Conservation (phyloP, 139 green algal species). For the Spirogloea muscicola region DNA sequence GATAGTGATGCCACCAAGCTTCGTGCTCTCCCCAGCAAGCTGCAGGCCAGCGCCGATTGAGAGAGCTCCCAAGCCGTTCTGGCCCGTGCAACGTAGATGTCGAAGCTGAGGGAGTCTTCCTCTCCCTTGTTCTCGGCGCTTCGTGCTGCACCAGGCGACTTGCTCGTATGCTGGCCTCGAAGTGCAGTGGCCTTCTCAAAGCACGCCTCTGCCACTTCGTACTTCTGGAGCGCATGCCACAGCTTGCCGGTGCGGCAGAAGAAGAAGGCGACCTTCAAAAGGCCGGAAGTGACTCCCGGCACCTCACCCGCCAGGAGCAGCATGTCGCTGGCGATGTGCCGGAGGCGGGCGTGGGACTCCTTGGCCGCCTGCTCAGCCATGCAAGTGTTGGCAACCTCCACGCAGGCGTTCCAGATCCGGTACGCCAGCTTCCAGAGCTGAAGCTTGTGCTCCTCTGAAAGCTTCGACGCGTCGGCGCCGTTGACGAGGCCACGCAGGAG, state of each 20-base stretch:
- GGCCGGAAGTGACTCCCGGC: constrained; percentile 3
- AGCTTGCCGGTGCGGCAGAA: constrained; percentile 12
- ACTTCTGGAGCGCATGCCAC: constrained; percentile 20
- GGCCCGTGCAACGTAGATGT: constrained; percentile 15
- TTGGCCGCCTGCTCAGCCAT: not conserved
- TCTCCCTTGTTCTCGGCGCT: constrained; percentile 6
- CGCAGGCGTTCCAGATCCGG: constrained; percentile 30
- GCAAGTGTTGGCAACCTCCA: constrained; percentile 19
- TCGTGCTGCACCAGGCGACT: not conserved
- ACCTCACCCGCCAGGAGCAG: constrained; percentile 7
- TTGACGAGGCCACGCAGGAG: too few species aligned
- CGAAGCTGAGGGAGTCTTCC: constrained; percentile 3
- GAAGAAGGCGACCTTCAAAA: constrained; percentile 30
- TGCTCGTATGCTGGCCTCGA: too few species aligned
- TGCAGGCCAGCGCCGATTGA: constrained; percentile 20
- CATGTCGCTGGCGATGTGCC: constrained; percentile 19
- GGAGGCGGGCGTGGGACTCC: constrained; percentile 10
- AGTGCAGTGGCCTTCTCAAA: constrained; percentile 27
- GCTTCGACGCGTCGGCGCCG: too few species aligned
- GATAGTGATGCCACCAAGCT: constrained; percentile 3
- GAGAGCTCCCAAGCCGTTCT: constrained; percentile 20
- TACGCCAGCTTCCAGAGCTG: constrained; percentile 30
- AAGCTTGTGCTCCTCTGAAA: too few species aligned
- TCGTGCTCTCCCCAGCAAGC: constrained; percentile 17
- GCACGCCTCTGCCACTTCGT: constrained; percentile 26